Evolutionary conservation across 768 basidiomycete species (phyloP).

Genomic region (Rickenella mellea): DNA sequence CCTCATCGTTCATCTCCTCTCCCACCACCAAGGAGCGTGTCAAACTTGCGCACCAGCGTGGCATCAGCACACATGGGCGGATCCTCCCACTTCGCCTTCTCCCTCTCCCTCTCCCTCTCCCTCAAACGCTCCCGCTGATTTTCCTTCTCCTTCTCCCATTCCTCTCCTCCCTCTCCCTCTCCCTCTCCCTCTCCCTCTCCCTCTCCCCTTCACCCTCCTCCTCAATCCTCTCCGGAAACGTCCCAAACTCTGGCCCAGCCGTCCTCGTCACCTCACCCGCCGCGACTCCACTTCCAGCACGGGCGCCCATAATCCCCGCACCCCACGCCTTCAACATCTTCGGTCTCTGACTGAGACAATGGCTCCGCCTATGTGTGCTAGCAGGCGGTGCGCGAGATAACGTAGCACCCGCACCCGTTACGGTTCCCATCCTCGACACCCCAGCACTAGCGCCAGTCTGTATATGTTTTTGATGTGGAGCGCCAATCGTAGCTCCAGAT

Average conservation of each 20-base stretch:
- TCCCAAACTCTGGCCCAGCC: slow-evolving; percentile 53
- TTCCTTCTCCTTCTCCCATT: slow-evolving; percentile 21
- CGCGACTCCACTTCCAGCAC: slow-evolving; percentile 24
- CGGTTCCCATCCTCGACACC: slow-evolving; percentile 7
- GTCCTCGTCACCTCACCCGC: slow-evolving; percentile 48
- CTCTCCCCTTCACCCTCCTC: too few species aligned
- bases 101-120: slow-evolving; percentile 16
- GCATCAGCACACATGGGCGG: slow-evolving; percentile 54
- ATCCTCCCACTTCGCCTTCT: slow-evolving; percentile 11
- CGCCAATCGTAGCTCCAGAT: too few species aligned
- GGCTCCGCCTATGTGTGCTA: slow-evolving; percentile 72
- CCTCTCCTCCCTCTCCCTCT: slow-evolving; percentile 20
- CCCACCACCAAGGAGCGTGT: slow-evolving; percentile 49
- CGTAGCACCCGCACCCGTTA: slow-evolving; percentile 27
- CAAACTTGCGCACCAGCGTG: slow-evolving; percentile 71
- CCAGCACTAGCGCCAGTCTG: slow-evolving; percentile 3
- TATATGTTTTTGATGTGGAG: too few species aligned
- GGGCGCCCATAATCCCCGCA: slow-evolving; percentile 37
- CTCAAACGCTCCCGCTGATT: slow-evolving; percentile 7
- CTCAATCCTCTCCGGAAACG: slow-evolving; percentile 37
- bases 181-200: too few species aligned
- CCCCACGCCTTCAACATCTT: slow-evolving; percentile 42
- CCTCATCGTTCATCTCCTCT: slow-evolving; percentile 27
- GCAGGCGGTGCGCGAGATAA: slow-evolving; percentile 65
- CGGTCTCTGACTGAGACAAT: slow-evolving; percentile 75